Evolutionary conservation across 257 asterid genomes (phyloP), one percentile per base, ranked within the genome.

Genomic region (Euphrasia confusa): DNA sequence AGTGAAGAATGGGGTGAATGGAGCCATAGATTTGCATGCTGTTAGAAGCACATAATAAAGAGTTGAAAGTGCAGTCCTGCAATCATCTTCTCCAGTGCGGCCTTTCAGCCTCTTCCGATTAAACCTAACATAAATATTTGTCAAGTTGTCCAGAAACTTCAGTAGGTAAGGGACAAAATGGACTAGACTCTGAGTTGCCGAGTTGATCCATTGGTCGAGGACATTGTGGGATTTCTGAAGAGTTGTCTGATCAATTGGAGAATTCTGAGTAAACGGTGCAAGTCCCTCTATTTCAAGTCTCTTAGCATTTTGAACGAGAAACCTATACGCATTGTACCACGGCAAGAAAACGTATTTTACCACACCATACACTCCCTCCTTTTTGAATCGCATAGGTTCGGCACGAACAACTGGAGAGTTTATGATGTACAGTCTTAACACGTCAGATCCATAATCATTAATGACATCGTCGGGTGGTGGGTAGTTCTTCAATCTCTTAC

Each of bases 371-470:
- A 92, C 97, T 40, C 99, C 99, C 0, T 92, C 99, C 78, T 83
- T 89, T 54, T 87, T 89, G 66, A 93, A 93, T 33, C 97, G 96
- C 72, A 93, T 67, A 35, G 99, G 99, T 72, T 93, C 99, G 8
- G 99, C 99, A 64, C 94, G 95, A 69, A 93, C 99, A 62, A 93
- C 99, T 0, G 99, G 99, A 56, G 99, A 89, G 81, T 89, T 93
- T 53, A 93, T 93, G 66, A 93, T 83, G 80, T 93, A 93, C 69
- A 93, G 66, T n/a, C 99, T 77, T 42, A 93, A 72, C 47, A 97
- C 99, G 70, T 93, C 99, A 75, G 99, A 97, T 30, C 99, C 99
- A 74, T 83, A 89, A 45, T 93, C 99, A 71, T 93, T 66, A 54
- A 93, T 87, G 33, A 93, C 99, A 75, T 87, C 95, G 30, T 78